Base-by-base conservation (phyloP, 2,329 filamentous ascomycete genomes). In the Pseudocercospora pini-densiflorae region DNA sequence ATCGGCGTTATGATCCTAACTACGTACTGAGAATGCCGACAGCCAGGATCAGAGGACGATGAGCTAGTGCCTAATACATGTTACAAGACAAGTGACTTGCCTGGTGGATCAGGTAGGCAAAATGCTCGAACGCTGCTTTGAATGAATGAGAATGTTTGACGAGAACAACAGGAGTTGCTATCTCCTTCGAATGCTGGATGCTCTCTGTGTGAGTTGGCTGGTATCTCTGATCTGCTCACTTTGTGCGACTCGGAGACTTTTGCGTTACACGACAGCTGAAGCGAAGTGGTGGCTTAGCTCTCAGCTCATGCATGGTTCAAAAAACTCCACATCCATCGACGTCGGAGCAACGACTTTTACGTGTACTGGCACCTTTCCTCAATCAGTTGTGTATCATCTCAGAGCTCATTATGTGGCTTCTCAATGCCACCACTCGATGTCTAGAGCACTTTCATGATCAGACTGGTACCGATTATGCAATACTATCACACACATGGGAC, bases 401-500 rank as follows among this genome's bases (percentile, higher is more conserved):
- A 5, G 29, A 9, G 8, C 29, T 9, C 8, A 31, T 7, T 7
- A 31, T 31, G 29, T 31, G 29, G 29, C 29, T 31, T 6, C 29
- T 31, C 8, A 31, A 31, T 6, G 29, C 29, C 29, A 31, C 29
- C 29, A 31, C 29, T 31, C 29, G 29, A 31, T 31, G 29, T 31
- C 29, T 31, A 31, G 29, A 31, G 29, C 8, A 31, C 29, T 31
- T 31, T 31, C 29, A 6, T 31, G 29, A 31, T 9, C 29, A 31
- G 29, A 31, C 29, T 31, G 8, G 29, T 6, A 58, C 53, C 24
- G 33, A 45, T 21, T 71, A 71, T 29, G 67, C 68, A 1, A 68
- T 70, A 9, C 59, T 71, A 14, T 68, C 66, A 12, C 70, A 71
- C 36, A 70, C 68, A 8, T 68, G 68, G 68, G 59, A 62, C 6